Evolutionary conservation across 768 basidiomycete species (phyloP), one percentile per base, ranked within the genome.

Genomic region (Daedaleopsis nitida): DNA sequence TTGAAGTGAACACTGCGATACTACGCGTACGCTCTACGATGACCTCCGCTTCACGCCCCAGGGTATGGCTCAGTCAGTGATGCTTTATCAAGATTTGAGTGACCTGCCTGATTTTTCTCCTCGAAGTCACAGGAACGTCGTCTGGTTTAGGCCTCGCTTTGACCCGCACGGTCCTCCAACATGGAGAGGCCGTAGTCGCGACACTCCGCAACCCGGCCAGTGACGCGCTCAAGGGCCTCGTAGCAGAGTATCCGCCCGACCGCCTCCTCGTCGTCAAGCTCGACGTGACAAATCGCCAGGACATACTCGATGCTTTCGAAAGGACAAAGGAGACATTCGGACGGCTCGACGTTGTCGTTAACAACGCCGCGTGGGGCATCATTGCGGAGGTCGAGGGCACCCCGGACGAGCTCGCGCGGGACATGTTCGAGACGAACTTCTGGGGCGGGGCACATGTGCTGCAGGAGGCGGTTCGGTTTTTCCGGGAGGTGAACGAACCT

Each of bases 401-500:
- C 14, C 61, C 65, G 21, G 66, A 64, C n/a, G 65, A 62, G 32
- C 54, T 44, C 24, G 70, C 64, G 7, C 58, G 63, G 10, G 44
- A n/a, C 10, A 24, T 68, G 62, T 66, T 72, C 56, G 71, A 72
- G 44, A 62, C 66, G 16, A 67, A 69, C 58, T 72, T 69, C 59
- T 72, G 65, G 68, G 69, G 70, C 10, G 68, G 70, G 0, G 64
- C 57, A 0, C 60, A 69, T 37, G 76, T 78, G 45, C 72, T 60
- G 45, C 62, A 57, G 45, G 75, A 70, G 43, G 73, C 75, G 0
- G 68, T 78, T 27, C 57, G 60, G 52, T 71, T 70, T 58, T 73
- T 78, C 62, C 68, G 77, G 27, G 77, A 78, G 14, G 67, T 70
- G 4, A 78, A 79, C 62, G 58, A 68, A n/a, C 75, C 78, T 14